Percentiles rank a stretch among this genome's conserved stretches.
Conservation (phyloP, 139 green algal genomes). For the Auxenochlorella pyrenoidosa region DNA sequence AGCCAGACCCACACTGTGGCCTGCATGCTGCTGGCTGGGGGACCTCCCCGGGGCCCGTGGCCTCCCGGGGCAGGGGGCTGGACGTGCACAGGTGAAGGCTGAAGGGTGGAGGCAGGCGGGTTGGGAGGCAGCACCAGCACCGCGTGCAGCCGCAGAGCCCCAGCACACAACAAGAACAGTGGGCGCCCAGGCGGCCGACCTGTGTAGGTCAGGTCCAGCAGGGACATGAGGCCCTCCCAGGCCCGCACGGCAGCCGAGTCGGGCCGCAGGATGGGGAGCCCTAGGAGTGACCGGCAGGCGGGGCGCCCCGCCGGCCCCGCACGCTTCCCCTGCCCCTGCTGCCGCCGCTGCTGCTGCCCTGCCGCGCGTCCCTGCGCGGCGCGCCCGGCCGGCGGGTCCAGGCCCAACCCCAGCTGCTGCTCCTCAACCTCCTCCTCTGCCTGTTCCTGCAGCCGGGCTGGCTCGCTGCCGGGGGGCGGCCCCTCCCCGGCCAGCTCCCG, state of each 20-base stretch:
- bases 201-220: conserved; percentile 28
- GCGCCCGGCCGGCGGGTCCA: not conserved
- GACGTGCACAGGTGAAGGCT: too few species aligned
- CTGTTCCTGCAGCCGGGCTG: not conserved
- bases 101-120: not conserved
- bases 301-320: not conserved
- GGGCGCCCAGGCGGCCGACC: too few species aligned
- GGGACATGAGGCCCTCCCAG: not conserved
- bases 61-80: too few species aligned
- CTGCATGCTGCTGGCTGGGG: not conserved
- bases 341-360: not conserved
- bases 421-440: not conserved
- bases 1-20: too few species aligned
- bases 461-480: not conserved
- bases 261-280: conserved; percentile 18
- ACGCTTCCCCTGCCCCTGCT: not conserved
- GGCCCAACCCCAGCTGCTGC: not conserved
- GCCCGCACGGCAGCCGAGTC: not conserved
- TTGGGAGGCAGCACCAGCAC: too few species aligned
- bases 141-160: too few species aligned
- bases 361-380: not conserved
- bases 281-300: not conserved
- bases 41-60: too few species aligned
- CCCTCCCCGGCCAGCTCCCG: not conserved
- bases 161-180: too few species aligned